Base-by-base conservation (phyloP, 768 basidiomycete genomes). In the Pisolithus marmoratus region DNA sequence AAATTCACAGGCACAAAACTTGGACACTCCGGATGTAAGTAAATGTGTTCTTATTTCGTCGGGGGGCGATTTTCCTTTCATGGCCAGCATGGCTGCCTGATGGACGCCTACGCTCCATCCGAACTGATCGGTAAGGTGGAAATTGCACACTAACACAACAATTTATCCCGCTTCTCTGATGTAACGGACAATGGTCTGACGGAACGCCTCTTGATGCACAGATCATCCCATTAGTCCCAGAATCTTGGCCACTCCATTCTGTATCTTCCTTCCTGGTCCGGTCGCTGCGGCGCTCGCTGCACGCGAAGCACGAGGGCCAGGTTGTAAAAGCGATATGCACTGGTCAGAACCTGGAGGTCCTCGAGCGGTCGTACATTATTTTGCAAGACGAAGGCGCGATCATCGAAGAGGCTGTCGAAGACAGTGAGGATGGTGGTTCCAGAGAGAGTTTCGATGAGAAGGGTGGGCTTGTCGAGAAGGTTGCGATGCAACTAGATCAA, bases 211-310 rank as follows among this genome's bases (percentile, higher is more conserved):
- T 29, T 17, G 26, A 38, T 31, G 5, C 49, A n/a, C 56, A 88
- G 84, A 77, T 85, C 53, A 74, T 90, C 53, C 67, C 81, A 44
- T 63, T 82, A 34, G 73, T 94, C 8, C 92, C 93, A 4, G 63
- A 79, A 47, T 72, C 80, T 24, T 95, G 93, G 92, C 80, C 91
- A 1, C 70, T 94, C 14, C 73, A 76, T 19, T 69, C 79, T 9
- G 74, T 94, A 53, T 82, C 89, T 0, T 80, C 84, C 4, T 94
- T 95, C 73, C 72, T 95, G 24, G 70, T 82, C 4, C 84, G 90
- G 15, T 90, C 90, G 3, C 80, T 93, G 53, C 80, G 90, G 22
- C 76, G 88, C 56, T 81, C 83, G 8, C 69, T 91, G 22, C 92
- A 95, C 60, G 70, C 75, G 12, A 69, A 72, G 20, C 82, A 85